Evolutionary conservation across 2,329 filamentous ascomycete species (phyloP), one percentile per base, ranked within the genome.

Genomic region (Kalmusia sp.): DNA sequence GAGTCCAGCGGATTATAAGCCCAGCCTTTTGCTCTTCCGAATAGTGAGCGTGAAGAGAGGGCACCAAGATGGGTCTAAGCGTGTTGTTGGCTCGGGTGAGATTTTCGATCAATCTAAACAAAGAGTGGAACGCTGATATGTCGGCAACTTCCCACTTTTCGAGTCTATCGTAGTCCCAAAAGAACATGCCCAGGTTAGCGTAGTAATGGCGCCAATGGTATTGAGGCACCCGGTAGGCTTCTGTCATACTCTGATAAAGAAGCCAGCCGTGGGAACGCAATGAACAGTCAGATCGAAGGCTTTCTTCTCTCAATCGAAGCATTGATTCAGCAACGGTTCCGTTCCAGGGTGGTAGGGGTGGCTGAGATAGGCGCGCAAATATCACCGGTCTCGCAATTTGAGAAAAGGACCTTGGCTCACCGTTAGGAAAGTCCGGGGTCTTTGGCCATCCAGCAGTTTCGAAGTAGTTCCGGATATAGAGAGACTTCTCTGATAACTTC

Each of bases 111-210:
- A 30, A 2, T 30, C n/a, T 14, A 8, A 43, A 19, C 11, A 43
- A 30, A 11, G 15, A 19, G n/a, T 30, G 25, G 3, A 21, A 43
- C 8, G n/a, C 41, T 15, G 30, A 11, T 31, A 40, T 35, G 11
- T 54, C 25, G 12, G 34, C 27, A 38, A 52, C 15, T 14, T 28
- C 40, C 47, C 45, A 57, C 14, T 15, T 4, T 2, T 24, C 17
- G 2, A 59, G 51, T 22, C 45, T 49, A 15, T 49, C 30, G 4
- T 45, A 21, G 25, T 57, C 51, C 57, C 52, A 60, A n/a, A 60
- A 57, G 33, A 57, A 49, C n/a, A 60, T 45, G 2, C 51, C 45
- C 7, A 60, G 28, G 14, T 47, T 37, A 17, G 28, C 8, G 28
- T 53, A 55, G 28, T 51, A 38, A 11, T 14, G 8, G 21, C 17